A percentile compares a stretch with the other conserved stretches of the same genome.
These are phyloP conservation scores for Geotrichum macrosporum DNA, from an alignment of 1,139 yeast genomes.

Conservation along the genomic window DNA sequence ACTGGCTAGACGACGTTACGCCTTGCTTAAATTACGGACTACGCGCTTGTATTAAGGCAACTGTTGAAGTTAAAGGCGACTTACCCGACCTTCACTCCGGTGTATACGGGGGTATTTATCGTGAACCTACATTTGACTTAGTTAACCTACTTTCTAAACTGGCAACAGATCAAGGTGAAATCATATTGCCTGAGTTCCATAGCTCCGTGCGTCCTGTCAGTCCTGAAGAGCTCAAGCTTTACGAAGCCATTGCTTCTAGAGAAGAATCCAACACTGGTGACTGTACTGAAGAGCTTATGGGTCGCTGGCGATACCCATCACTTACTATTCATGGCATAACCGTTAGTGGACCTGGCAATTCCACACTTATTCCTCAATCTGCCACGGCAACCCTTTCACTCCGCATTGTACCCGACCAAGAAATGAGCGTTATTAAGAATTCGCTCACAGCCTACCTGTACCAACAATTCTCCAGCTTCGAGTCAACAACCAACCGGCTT, in stretches of 20 bases:
- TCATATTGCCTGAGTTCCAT: slow-evolving; percentile 66
- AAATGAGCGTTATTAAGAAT: slow-evolving; percentile 52
- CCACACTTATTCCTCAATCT: slow-evolving; percentile 80
- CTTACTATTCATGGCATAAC: slow-evolving; percentile 80
- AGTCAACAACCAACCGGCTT: slow-evolving; percentile 60
- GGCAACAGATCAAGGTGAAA: slow-evolving; percentile 52
- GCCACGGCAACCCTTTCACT: slow-evolving; percentile 76
- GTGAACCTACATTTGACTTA: slow-evolving; percentile 87
- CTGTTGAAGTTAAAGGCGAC: slow-evolving; percentile 64
- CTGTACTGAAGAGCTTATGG: slow-evolving; percentile 43
- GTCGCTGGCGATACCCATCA: slow-evolving; percentile 92
- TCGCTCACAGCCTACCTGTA: slow-evolving; percentile 48
- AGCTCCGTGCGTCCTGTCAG: slow-evolving; percentile 57
- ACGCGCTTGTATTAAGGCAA: slow-evolving; percentile 81
- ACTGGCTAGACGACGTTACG: slow-evolving; percentile 84
- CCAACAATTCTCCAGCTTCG: slow-evolving; percentile 44
- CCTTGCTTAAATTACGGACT: slow-evolving; percentile 94
- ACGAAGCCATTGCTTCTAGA: slow-evolving; percentile 55
- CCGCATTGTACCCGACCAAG: slow-evolving; percentile 87
- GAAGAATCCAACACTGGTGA: slow-evolving; percentile 27
- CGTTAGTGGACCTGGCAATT: slow-evolving; percentile 86
- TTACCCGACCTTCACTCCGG: slow-evolving; percentile 93
- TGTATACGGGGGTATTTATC: slow-evolving; percentile 86
- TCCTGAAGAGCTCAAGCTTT: slow-evolving; percentile 53
- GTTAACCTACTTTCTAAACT: slow-evolving; percentile 64